Evolutionary conservation across 1,139 yeast species (phyloP), one percentile per base, ranked within the genome.

Genomic region (Petasospora fabianii): DNA sequence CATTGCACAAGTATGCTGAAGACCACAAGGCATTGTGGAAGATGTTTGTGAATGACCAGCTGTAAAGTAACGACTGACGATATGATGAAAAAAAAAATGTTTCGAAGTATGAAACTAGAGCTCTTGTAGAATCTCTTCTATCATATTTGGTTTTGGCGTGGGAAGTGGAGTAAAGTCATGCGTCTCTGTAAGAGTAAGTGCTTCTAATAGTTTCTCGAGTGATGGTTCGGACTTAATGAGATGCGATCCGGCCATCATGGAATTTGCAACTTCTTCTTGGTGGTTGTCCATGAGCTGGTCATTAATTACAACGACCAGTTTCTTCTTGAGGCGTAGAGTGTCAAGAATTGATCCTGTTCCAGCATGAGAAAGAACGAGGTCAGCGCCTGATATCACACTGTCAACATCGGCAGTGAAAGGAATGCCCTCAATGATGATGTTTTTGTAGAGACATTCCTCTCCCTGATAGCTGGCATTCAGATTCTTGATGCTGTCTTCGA

Each of bases 331-430:
- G 17, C 90, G 67, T 27, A 87, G 61, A 0, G 85, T 73, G 54
- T 92, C 98, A 16, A 92, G 61, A 9, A 92, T 84, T 0, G 96
- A 84, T 2, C 98, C 98, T 0, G 97, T 86, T 3, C 94, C 97
- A 0, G 96, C 97, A 59, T 92, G 97, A 1, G 96, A 80, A 11
- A 92, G 71, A 7, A 90, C 84, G 32, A 85, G 53, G 39, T 78
- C 78, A 1, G 74, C 64, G 4, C 55, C 32, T 0, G 50, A 27
- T 1, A 81, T 71, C 20, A 74, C 44, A 8, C 49, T 35, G 34
- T 59, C 54, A 53, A 82, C 56, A 49, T 65, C 57, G 2, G 60
- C 48, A 5, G 75, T 65, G 55, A 77, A 79, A 1, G 76, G 70
- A 24, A 80, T 64, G 4, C 77, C 78, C 18, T 59, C 56, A 9